Evolutionary conservation across 1,284 basidiomycete species (phyloP).

Genomic region (Cystobasidium slooffiae): DNA sequence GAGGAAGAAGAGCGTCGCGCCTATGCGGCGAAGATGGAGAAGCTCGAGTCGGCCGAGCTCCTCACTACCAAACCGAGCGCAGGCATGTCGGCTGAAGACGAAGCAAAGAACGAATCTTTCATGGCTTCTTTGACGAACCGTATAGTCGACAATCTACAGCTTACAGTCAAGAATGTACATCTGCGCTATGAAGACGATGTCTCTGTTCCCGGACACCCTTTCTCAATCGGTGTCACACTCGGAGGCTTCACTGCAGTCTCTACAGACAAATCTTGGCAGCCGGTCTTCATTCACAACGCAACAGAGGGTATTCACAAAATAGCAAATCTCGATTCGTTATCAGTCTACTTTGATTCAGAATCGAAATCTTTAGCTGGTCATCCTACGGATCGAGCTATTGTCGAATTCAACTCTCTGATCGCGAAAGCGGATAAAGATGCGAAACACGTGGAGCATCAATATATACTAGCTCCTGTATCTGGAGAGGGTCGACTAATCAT

Average conservation of each 20-base stretch:
- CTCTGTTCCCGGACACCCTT: slow-evolving; percentile 95
- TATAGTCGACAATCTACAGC: slow-evolving; percentile 94
- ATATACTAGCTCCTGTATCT: slow-evolving; percentile 92
- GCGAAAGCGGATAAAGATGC: slow-evolving; percentile 58
- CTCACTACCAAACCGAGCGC: slow-evolving; percentile 66
- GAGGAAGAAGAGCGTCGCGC: slow-evolving; percentile 82
- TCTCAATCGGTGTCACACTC: slow-evolving; percentile 90
- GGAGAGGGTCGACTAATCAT: slow-evolving; percentile 89
- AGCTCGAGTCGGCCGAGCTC: slow-evolving; percentile 84
- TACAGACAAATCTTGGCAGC: slow-evolving; percentile 86
- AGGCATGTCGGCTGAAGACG: slow-evolving; percentile 65
- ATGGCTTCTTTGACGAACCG: slow-evolving; percentile 84
- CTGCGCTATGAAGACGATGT: slow-evolving; percentile 94
- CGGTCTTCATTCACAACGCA: slow-evolving; percentile 93
- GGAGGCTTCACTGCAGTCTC: slow-evolving; percentile 92
- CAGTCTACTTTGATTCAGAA: slow-evolving; percentile 97
- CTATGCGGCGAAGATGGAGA: slow-evolving; percentile 86
- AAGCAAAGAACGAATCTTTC: slow-evolving; percentile 77
- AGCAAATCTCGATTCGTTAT: slow-evolving; percentile 82
- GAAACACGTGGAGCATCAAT: slow-evolving; percentile 74
- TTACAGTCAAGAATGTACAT: slow-evolving; percentile 93
- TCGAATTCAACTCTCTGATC: slow-evolving; percentile 74
- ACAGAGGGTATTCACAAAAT: slow-evolving; percentile 92
- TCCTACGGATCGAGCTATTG: slow-evolving; percentile 66
- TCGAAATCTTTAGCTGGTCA: slow-evolving; percentile 75